Evolutionary conservation across 2,329 filamentous ascomycete species (phyloP).

Genomic region (Onygenales sp.): DNA sequence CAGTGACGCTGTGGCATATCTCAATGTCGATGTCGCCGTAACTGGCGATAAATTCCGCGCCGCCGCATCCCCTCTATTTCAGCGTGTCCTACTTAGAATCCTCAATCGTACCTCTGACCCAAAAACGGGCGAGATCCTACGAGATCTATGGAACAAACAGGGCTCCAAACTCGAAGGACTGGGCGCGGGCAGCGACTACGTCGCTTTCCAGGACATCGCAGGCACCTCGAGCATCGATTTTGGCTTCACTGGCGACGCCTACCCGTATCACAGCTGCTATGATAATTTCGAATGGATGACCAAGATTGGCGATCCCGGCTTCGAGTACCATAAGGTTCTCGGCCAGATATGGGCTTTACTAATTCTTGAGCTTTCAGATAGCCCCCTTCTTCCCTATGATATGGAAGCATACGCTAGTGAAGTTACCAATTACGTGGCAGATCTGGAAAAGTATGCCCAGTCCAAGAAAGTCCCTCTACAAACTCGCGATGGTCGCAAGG

Average conservation of each 20-base stretch:
- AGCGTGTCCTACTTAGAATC: slow-evolving; percentile 60
- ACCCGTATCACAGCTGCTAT: slow-evolving; percentile 74
- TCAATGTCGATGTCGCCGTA: slow-evolving; percentile 83
- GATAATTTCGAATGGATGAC: slow-evolving; percentile 85
- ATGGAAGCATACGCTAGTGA: slow-evolving; percentile 61
- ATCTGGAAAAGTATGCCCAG: slow-evolving; percentile 57
- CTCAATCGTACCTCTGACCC: slow-evolving; percentile 69
- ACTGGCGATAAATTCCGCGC: slow-evolving; percentile 66
- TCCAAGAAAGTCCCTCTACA: slow-evolving; percentile 37
- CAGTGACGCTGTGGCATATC: slow-evolving; percentile 68
- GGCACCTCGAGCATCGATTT: slow-evolving; percentile 84
- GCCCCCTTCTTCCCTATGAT: slow-evolving; percentile 73
- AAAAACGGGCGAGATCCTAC: slow-evolving; percentile 59
- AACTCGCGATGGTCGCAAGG: slow-evolving; percentile 6
- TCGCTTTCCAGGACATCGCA: slow-evolving; percentile 83
- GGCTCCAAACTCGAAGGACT: slow-evolving; percentile 54
- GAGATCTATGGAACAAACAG: slow-evolving; percentile 63
- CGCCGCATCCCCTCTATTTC: slow-evolving; percentile 70
- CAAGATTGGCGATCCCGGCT: slow-evolving; percentile 68
- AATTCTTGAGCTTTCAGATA: slow-evolving; percentile 76
- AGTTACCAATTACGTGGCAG: slow-evolving; percentile 55
- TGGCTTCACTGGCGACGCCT: slow-evolving; percentile 58
- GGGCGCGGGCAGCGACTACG: slow-evolving; percentile 70
- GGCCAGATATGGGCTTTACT: slow-evolving; percentile 72
- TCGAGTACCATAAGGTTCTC: slow-evolving; percentile 69